Evolutionary conservation across 805 yeast species (phyloP).

Genomic region (Ogataea sp.): DNA sequence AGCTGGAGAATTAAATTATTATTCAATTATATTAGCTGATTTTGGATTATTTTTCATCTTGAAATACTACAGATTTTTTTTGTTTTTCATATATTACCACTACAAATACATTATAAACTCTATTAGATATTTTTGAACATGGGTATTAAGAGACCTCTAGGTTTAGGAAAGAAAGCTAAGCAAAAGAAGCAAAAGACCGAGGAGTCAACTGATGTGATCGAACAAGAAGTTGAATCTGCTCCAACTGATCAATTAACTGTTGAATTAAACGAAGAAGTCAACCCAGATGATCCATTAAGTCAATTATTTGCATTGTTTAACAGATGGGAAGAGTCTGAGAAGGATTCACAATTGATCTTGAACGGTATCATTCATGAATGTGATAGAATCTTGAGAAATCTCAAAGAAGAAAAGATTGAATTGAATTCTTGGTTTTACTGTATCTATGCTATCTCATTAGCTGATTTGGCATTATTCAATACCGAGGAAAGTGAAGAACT

Average conservation of each 20-base stretch:
- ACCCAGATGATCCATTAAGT: slow-evolving; percentile 71
- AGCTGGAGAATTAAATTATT: too few relatives aligned
- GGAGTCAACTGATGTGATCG: neutral
- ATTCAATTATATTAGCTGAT: too few relatives aligned
- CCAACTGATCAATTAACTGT: slow-evolving; percentile 39
- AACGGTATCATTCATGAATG: slow-evolving; percentile 92
- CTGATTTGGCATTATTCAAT: slow-evolving; percentile 54
- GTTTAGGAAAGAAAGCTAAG: slow-evolving; percentile 46
- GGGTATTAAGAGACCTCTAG: slow-evolving; percentile 58
- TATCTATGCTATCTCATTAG: slow-evolving; percentile 65
- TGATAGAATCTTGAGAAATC: slow-evolving; percentile 61
- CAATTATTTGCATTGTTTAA: slow-evolving; percentile 70
- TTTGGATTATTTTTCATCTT: too few relatives aligned
- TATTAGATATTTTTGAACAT: slow-evolving; percentile 25
- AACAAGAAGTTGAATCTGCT: slow-evolving; percentile 9
- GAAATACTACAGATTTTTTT: too few relatives aligned
- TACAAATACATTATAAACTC: neutral
- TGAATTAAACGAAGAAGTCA: slow-evolving; percentile 61
- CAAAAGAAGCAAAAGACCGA: slow-evolving; percentile 24
- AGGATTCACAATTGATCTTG: slow-evolving; percentile 54
- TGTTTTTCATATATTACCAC: too few relatives aligned
- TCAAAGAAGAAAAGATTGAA: slow-evolving; percentile 15
- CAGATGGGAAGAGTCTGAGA: slow-evolving; percentile 47
- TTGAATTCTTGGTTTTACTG: slow-evolving; percentile 53
- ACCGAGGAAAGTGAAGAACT: slow-evolving; percentile 13